Conservation (phyloP, 768 basidiomycete species). For the Mycena pura region DNA sequence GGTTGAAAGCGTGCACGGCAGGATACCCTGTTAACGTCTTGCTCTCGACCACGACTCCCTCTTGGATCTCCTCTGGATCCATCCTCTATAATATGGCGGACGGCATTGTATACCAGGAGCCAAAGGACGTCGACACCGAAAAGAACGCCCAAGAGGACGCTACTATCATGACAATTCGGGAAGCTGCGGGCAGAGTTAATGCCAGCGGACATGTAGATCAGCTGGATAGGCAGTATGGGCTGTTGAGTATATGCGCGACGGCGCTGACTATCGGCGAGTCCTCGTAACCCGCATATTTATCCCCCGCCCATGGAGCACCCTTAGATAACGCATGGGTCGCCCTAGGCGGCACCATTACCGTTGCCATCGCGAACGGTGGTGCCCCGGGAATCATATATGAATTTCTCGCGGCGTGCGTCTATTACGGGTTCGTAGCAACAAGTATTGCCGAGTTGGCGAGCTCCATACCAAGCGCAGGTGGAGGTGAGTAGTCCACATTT, state of each 20-base stretch:
- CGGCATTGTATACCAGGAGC: background rate
- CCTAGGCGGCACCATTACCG: constrained; percentile 20
- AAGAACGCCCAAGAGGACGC: constrained; percentile 3
- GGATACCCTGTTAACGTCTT: background rate
- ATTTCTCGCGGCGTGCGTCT: constrained; percentile 20
- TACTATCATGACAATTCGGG: constrained; percentile 1
- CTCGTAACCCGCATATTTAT: background rate
- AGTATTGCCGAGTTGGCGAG: constrained; percentile 26
- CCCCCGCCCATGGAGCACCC: background rate
- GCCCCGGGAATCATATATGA: constrained; percentile 25
- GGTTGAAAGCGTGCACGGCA: background rate
- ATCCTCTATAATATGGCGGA: background rate
- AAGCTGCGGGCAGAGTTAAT: constrained; percentile 10
- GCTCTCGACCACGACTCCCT: background rate
- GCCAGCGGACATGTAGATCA: constrained; percentile 24
- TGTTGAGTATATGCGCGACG: constrained; percentile 24
- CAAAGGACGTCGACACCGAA: background rate
- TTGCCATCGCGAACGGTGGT: constrained; percentile 21
- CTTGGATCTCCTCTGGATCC: background rate
- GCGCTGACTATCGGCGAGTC: constrained; percentile 23
- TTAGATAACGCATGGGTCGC: constrained; percentile 24
- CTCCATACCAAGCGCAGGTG: constrained; percentile 23
- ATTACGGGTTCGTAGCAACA: constrained; percentile 23
- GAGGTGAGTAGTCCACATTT: constrained; percentile 8
- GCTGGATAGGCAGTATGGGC: constrained; percentile 20